Evolutionary conservation across 2,329 filamentous ascomycete species (phyloP).

Genomic region (Fusarium lateritium): DNA sequence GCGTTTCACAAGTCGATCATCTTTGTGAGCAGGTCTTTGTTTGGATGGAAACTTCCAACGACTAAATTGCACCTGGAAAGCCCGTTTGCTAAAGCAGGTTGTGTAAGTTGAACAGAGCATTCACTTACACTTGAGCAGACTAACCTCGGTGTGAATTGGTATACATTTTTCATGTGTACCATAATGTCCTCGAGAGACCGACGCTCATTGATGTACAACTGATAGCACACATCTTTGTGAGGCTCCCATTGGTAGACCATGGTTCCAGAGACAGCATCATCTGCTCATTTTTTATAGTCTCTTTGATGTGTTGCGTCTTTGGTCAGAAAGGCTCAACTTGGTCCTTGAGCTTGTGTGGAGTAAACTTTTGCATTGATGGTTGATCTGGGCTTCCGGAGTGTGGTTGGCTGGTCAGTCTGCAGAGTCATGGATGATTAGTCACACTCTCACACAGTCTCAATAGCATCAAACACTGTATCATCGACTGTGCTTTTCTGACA

Average conservation of each 20-base stretch:
- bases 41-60: conserved; percentile 85
- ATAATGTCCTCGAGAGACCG: conserved; percentile 82
- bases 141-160: conserved; percentile 77
- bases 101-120: conserved; percentile 23
- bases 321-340: conserved; percentile 42
- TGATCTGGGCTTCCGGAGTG: conserved; percentile 44
- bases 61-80: conserved; percentile 82
- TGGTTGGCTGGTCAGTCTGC: conserved; percentile 4
- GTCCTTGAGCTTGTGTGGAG: conserved; percentile 43
- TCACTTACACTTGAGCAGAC: conserved; percentile 19
- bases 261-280: conserved; percentile 39
- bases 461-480: rapidly evolving
- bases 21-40: conserved; percentile 79
- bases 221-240: conserved; percentile 61
- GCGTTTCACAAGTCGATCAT: conserved; percentile 75
- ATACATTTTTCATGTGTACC: conserved; percentile 74
- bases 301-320: conserved; percentile 44
- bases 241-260: conserved; percentile 66
- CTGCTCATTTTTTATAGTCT: conserved; percentile 20
- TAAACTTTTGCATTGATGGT: conserved; percentile 49
- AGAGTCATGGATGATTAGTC: conserved; percentile 30
- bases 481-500: not conserved
- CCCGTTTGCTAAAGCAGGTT: conserved; percentile 72
- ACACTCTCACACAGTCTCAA: not conserved
- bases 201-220: conserved; percentile 83